Evolutionary conservation across 345 rosid genomes (phyloP).

Genomic region (Bretschneidera sinensis): DNA sequence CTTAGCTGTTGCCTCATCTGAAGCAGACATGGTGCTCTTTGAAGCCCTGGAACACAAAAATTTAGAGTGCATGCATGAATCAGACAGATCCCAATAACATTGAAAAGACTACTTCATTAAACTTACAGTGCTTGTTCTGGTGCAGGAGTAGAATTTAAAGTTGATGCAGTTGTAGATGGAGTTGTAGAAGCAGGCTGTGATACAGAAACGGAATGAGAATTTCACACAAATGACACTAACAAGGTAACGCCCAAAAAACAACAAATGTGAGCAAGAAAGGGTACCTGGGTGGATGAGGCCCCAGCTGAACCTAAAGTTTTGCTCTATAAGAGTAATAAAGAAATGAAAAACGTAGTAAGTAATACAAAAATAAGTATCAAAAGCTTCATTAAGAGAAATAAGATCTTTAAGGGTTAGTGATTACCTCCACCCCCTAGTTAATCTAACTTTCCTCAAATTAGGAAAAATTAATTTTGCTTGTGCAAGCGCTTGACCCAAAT

Average conservation of each 20-base stretch:
- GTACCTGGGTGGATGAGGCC: constrained; percentile 59
- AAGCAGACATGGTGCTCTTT: constrained; percentile 26
- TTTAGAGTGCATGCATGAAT: constrained; percentile 5
- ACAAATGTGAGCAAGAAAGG: constrained; percentile 5
- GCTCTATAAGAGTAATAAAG: constrained; percentile 41
- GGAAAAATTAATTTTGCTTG: no score
- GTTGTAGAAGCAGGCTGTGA: constrained; percentile 53
- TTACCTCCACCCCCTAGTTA: no score
- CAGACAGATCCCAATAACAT: constrained; percentile 1
- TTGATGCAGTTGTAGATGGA: constrained; percentile 31
- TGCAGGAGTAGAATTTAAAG: constrained; percentile 35
- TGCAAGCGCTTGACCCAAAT: no score
- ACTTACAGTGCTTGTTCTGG: constrained; percentile 52
- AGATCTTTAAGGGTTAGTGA: no score
- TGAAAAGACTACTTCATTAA: background rate
- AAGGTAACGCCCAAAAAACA: constrained; percentile 1
- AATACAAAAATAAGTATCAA: no score
- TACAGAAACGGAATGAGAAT: constrained; percentile 8
- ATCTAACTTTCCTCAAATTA: no score
- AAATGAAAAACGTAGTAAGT: background rate
- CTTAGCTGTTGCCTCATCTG: constrained; percentile 35
- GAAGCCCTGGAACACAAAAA: constrained; percentile 25
- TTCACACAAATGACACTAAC: constrained; percentile 7
- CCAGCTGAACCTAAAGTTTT: constrained; percentile 54
- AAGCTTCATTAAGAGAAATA: background rate